Evolutionary conservation across 345 rosid species (phyloP).

Genomic region (Salix brachista): DNA sequence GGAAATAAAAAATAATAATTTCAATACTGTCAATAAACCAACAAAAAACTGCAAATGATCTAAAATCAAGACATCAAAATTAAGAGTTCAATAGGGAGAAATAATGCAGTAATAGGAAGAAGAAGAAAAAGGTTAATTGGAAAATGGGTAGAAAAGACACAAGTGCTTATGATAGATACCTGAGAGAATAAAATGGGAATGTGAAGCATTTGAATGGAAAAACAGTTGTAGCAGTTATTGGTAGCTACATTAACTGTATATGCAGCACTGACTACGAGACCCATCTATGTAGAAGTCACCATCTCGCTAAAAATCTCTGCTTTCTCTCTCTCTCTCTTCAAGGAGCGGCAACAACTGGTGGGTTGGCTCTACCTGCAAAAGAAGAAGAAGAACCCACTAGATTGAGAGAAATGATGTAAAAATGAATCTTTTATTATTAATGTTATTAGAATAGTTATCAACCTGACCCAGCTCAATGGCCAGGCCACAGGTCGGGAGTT

Average conservation of each 20-base stretch:
- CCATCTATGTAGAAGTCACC: constrained; percentile 7
- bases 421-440: background rate
- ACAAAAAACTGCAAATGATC: background rate
- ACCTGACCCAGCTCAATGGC: no score
- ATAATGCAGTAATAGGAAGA: background rate
- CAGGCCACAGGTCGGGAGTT: no score
- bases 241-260: background rate
- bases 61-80: background rate
- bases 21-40: background rate
- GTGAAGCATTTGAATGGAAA: constrained; percentile 6
- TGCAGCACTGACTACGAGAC: background rate
- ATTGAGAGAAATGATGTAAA: background rate
- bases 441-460: background rate
- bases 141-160: background rate
- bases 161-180: background rate
- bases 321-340: background rate
- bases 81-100: background rate
- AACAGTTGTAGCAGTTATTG: background rate
- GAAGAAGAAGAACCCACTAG: background rate
- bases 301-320: background rate
- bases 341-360: background rate
- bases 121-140: background rate
- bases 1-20: background rate
- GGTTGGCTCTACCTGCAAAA: constrained; percentile 9
- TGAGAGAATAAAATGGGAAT: background rate